A percentile compares a stretch with the other conserved stretches of the same genome.
Conservation (phyloP, 1,284 basidiomycete genomes). For the Malassezia psittaci region DNA sequence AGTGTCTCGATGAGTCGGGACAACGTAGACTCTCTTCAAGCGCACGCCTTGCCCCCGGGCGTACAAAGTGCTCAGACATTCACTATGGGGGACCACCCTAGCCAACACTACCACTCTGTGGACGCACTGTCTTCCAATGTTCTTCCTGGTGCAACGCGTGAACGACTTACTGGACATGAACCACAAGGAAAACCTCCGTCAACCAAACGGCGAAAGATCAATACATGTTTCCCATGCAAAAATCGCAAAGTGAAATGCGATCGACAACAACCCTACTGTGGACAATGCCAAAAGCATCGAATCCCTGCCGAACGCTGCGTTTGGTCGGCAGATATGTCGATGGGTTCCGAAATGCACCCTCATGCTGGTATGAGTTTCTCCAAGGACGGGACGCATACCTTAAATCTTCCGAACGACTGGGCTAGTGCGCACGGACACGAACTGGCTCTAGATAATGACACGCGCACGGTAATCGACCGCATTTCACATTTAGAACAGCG, state of each 20-base stretch:
- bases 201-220: slow-evolving; percentile 38
- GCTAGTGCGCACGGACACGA: slow-evolving; percentile 16
- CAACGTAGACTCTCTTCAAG: slow-evolving; percentile 10
- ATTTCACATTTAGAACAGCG: slow-evolving; percentile 29
- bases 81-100: slow-evolving; percentile 14
- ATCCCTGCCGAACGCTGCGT: slow-evolving; percentile 31
- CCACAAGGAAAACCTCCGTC: slow-evolving; percentile 15
- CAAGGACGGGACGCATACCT: slow-evolving; percentile 14
- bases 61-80: slow-evolving; percentile 13
- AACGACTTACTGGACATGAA: slow-evolving; percentile 11
- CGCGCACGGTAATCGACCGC: slow-evolving; percentile 30
- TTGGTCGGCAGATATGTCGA: slow-evolving; percentile 21
- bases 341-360: slow-evolving; percentile 10
- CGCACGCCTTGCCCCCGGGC: slow-evolving; percentile 11
- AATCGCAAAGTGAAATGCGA: slow-evolving; percentile 39
- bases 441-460: slow-evolving; percentile 26
- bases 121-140: slow-evolving; percentile 18
- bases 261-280: slow-evolving; percentile 37
- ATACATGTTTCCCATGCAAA: slow-evolving; percentile 44
- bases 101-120: slow-evolving; percentile 17
- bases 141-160: slow-evolving; percentile 6
- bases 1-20: not conserved
- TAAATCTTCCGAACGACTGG: slow-evolving; percentile 22
- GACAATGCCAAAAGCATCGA: slow-evolving; percentile 37
- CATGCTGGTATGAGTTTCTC: slow-evolving; percentile 6